Evolutionary conservation across 2,329 filamentous ascomycete genomes (phyloP), one percentile per base, ranked within the genome.

Genomic region (Aspergillus sp.): DNA sequence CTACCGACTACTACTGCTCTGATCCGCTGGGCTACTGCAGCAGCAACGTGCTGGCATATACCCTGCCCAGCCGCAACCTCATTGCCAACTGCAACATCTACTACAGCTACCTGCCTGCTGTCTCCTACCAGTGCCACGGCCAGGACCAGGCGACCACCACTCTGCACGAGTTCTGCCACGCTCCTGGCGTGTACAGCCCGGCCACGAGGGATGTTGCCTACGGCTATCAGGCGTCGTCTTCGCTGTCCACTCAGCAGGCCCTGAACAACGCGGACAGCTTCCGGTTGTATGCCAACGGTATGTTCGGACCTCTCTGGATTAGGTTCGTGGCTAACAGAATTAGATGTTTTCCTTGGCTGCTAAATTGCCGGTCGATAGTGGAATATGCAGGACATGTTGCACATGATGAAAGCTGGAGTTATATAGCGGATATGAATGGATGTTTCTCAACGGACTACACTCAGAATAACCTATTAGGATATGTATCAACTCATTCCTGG

Each of bases 111-210:
- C 64, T 82, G 6, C 63, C 72, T 0, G 62, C 64, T 2, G 37
- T 74, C 17, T 59, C 68, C 6, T 45, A 44, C 7, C 57, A 52
- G 1, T 83, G 79, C 61, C 75, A 81, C 49, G 68, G 47, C 2
- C 78, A 82, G 57, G 78, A 82, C 49, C 74, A 78, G 58, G 74
- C 72, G 2, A 78, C 71, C 8, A 81, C 78, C 10, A 68, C 68
- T 19, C 54, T 83, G 11, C 79, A 83, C 48, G 79, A 83, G 64
- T 63, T 68, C 43, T 80, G 78, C 6, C 79, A 82, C 49, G 64
- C 69, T n/a, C 57, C 68, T 51, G 66, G 59, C 57, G 64, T 70
- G 8, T 68, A 60, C 39, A 52, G 43, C 40, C 73, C 72, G 35
- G 73, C 75, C 6, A 80, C 77, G 2, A 53, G 67, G 2, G 78